Base-by-base conservation (phyloP, 495 filamentous ascomycete genomes). In the Darksidea phi region DNA sequence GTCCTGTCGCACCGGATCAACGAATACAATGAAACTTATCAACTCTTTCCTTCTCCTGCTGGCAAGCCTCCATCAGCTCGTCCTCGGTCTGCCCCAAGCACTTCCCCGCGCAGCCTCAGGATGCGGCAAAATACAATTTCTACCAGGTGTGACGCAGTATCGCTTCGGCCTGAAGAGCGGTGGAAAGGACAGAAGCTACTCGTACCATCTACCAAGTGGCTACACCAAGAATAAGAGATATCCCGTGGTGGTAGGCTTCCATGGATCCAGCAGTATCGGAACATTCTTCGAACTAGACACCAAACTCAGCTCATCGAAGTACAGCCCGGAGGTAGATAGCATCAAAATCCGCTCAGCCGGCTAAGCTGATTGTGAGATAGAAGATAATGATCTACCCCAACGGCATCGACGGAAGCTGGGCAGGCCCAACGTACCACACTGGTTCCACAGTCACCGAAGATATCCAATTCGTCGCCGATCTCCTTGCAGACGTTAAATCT, bases 371-470 rank as follows among this genome's bases (percentile, higher is more conserved):
- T 21, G 20, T 38, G 50, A 1, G 12, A n/a, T 21, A 56, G 45
- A 61, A 66, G 21, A 66, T 66, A 17, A 66, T 66, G 57, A 50
- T 66, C 4, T 66, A 66, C 26, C 63, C 56, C 1, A 56, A 66
- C 26, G 63, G 63, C 17, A 47, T 66, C 26, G 57, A 52, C n/a
- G 63, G 63, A 1, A 50, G 42, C n/a, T 66, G 63, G 63, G 63
- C 63, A 0, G 63, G 63, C 2, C 56, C 57, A 18, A 60, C n/a
- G 6, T 66, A 66, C 38, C 57, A 61, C 43, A 66, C 11, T 8
- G 46, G 36, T n/a, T 52, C 51, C 13, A 52, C 53, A 0, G 37
- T 66, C n/a, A 42, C 6, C 18, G 56, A 66, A 41, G 63, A 65
- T 24, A 11, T 65, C 8, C 55, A 65, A 23, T 65, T 65, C 25